Evolutionary conservation across 208 protist genomes (phyloP).

Genomic region (Trypanosoma congolense): DNA sequence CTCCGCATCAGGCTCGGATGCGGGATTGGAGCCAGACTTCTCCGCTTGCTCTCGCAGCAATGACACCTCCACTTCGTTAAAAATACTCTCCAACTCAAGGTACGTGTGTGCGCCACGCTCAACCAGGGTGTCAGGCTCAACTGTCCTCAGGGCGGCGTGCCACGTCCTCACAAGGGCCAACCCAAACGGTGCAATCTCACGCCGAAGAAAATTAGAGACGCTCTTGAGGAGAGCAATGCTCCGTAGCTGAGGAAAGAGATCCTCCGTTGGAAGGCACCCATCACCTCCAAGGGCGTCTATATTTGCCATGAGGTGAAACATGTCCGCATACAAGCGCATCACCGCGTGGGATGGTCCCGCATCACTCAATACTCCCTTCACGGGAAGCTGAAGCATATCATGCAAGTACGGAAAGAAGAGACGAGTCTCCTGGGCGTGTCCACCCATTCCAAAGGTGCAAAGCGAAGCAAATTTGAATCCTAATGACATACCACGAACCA

Average conservation of each 20-base stretch:
- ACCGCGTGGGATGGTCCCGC: slow-evolving; percentile 42
- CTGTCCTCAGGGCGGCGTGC: slow-evolving; percentile 66
- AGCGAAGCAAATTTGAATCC: slow-evolving; percentile 78
- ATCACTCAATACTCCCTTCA: slow-evolving; percentile 51
- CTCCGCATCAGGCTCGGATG: background rate
- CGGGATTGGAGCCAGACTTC: slow-evolving; percentile 17
- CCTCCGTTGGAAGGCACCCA: slow-evolving; percentile 26
- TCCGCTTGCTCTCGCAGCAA: slow-evolving; percentile 22
- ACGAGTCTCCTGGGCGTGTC: slow-evolving; percentile 51
- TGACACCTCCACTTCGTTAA: slow-evolving; percentile 31
- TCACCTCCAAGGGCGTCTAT: slow-evolving; percentile 74
- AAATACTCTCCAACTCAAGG: slow-evolving; percentile 56
- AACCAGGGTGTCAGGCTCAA: slow-evolving; percentile 62
- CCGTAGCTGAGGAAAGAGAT: slow-evolving; percentile 59
- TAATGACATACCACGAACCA: slow-evolving; percentile 71
- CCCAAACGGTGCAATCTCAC: slow-evolving; percentile 64
- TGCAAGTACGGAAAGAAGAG: slow-evolving; percentile 78
- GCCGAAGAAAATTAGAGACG: slow-evolving; percentile 61
- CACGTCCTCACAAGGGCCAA: slow-evolving; percentile 71
- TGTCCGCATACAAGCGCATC: slow-evolving; percentile 80
- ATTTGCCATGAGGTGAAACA: slow-evolving; percentile 89
- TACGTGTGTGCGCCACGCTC: slow-evolving; percentile 63
- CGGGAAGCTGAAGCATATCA: slow-evolving; percentile 73
- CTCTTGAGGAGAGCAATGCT: slow-evolving; percentile 38
- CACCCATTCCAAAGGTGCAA: slow-evolving; percentile 78